A percentile compares a stretch with the other conserved stretches of the same genome.
Conservation (phyloP, 2,329 filamentous ascomycete genomes). For the Ophiostoma himal-ulmi region DNA sequence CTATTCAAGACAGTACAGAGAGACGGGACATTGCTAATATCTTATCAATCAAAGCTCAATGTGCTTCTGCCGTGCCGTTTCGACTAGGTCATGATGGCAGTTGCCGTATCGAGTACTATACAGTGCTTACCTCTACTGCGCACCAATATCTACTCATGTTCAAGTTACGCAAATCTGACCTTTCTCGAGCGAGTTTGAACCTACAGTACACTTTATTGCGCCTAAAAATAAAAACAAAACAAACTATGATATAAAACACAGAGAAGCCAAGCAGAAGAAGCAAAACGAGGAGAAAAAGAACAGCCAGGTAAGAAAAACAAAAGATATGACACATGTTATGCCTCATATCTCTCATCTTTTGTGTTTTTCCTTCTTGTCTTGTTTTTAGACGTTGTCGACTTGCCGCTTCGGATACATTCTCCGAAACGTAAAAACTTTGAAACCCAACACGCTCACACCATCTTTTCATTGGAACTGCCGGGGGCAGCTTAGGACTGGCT, state of each 20-base stretch:
- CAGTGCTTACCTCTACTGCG: not conserved
- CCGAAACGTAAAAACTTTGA: not conserved
- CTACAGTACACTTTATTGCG: slow-evolving; percentile 20
- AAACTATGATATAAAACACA: slow-evolving; percentile 13
- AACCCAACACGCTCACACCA: not conserved
- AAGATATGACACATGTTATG: not conserved
- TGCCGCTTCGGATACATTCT: not conserved
- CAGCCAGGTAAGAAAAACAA: not conserved
- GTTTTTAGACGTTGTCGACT: not conserved
- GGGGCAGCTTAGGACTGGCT: slow-evolving; percentile 41
- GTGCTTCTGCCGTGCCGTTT: not conserved
- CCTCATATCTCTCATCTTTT: not conserved
- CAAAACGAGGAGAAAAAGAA: not conserved
- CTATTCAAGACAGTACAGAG: not conserved
- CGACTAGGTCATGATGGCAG: not conserved
- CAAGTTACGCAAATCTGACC: not conserved
- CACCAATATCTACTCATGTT: not conserved
- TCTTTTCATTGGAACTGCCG: not conserved
- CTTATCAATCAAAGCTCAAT: not conserved
- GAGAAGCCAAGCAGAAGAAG: slow-evolving; percentile 1
- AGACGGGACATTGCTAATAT: not conserved
- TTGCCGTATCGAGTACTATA: not conserved
- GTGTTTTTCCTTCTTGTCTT: not conserved
- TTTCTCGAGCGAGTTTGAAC: not conserved
- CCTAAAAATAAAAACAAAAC: slow-evolving; percentile 12